Conservation (phyloP, 176 grass and related monocot genomes). For the Triticum aestivum region DNA sequence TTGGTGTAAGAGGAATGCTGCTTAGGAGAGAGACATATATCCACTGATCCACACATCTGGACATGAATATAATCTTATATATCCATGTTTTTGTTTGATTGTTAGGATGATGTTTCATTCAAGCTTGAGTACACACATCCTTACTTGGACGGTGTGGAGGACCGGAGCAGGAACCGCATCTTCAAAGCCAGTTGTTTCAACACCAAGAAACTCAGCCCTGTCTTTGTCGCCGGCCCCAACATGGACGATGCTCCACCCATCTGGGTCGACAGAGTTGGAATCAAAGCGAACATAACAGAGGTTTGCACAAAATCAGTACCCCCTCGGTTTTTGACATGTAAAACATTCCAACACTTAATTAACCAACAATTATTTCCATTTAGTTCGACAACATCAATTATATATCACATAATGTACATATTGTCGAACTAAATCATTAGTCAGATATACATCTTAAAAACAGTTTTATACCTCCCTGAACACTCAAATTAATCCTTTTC, state of each 20-base stretch:
- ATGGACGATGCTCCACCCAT: constrained; percentile 80
- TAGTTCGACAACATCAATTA: neutral
- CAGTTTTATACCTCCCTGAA: neutral
- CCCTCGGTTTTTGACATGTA: neutral
- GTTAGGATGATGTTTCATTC: constrained; percentile 89
- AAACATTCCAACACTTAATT: neutral
- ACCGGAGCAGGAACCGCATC: constrained; percentile 74
- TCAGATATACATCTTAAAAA: neutral
- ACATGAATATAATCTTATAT: neutral
- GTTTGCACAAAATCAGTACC: constrained; percentile 22
- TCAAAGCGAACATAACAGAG: constrained; percentile 96
- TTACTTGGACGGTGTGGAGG: constrained; percentile 83
- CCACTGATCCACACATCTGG: neutral
- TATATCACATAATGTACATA: neutral
- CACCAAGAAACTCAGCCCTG: constrained; percentile 86
- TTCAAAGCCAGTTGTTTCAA: constrained; percentile 93
- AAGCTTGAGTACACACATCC: constrained; percentile 88
- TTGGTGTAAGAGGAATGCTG: neutral
- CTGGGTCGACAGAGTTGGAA: constrained; percentile 87
- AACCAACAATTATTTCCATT: neutral
- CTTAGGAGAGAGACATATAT: neutral
- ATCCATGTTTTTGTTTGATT: neutral
- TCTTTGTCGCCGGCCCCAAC: constrained; percentile 79
- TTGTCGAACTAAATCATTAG: neutral
- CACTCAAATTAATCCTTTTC: neutral